phyloP scores from a whole-genome alignment of 352 stramenopile species.

The Phytophthora fragariaefolia region DNA sequence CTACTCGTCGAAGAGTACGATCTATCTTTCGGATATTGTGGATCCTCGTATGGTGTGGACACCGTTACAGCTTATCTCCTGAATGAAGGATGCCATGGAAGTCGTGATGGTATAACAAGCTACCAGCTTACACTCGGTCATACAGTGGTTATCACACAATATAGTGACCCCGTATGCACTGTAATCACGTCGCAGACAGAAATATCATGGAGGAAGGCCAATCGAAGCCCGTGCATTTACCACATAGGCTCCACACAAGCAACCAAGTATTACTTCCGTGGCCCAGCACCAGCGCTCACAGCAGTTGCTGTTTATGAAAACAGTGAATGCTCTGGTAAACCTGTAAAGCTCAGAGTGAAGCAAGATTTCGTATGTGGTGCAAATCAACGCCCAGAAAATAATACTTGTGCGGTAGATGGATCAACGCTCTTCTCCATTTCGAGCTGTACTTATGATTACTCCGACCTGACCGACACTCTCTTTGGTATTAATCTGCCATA shows the following conservation, averaged over 20 bases:
- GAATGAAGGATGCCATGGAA: slow-evolving; percentile 11
- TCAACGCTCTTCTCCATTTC: slow-evolving; percentile 2
- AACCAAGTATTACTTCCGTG: slow-evolving; percentile 2
- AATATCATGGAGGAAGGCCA: background rate
- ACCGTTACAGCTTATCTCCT: slow-evolving; percentile 6
- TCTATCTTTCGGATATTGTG: background rate
- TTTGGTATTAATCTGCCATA: slow-evolving; percentile 8
- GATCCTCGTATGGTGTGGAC: background rate
- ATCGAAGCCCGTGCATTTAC: background rate
- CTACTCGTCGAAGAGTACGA: slow-evolving; percentile 16
- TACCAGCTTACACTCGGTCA: slow-evolving; percentile 6
- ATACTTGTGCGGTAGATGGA: slow-evolving; percentile 1
- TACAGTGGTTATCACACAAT: slow-evolving; percentile 3
- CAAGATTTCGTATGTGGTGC: slow-evolving; percentile 15
- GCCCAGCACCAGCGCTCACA: background rate
- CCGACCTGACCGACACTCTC: background rate
- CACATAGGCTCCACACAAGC: background rate
- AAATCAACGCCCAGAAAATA: background rate
- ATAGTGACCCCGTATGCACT: background rate
- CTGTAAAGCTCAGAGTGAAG: slow-evolving; percentile 6
- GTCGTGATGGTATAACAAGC: slow-evolving; percentile 1
- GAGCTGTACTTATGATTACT: slow-evolving; percentile 4
- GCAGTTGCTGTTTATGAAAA: slow-evolving; percentile 8
- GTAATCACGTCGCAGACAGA: background rate
- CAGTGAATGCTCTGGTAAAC: slow-evolving; percentile 1